Base-by-base conservation (phyloP, 2,329 filamentous ascomycete species). In the Aspergillus quadrilineatus region DNA sequence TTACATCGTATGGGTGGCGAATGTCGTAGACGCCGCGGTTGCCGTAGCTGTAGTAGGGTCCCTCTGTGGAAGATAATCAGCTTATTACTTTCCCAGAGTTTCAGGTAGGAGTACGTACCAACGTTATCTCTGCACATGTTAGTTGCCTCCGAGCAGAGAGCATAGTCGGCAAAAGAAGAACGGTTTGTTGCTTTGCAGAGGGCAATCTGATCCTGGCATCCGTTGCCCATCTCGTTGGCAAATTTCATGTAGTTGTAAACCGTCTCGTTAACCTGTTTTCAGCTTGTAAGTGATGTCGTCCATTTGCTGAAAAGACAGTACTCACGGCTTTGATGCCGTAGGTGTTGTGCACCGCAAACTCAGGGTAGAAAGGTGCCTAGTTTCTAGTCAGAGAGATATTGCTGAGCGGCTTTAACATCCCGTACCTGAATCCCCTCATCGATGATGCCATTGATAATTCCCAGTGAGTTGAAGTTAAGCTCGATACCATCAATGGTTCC, bases 101-200 rank as follows among this genome's bases (percentile, higher is more conserved):
- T 22, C 4, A 22, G n/a, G 10, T 22, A 14, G 22, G 2, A 6
- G n/a, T 5, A 68, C 70, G 43, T 64, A 72, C 70, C 77, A 6
- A 89, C 82, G 8, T 84, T 79, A 49, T 79, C 76, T 36, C 81
- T 75, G 68, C 84, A 87, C 69, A 83, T 80, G 36, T 78, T 72
- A 2, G 73, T 72, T 1, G 86, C 85, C 54, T 82, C 74, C 3
- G 77, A 73, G 69, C 86, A 89, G 15, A 80, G 62, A 6, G 76
- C 68, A 47, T 72, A 69, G 52, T 75, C 75, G 22, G 83, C 73
- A 22, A 85, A 67, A 6, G 85, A 86, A 14, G 70, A 68, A 30
- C 82, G 81, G 64, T 90, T 86, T 7, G 81, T 84, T 6, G 80
- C 75, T 28, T 78, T 79, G 66, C 91, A 89, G 67, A 84, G 86